A percentile compares a stretch with the other conserved stretches of the same genome.
Evolutionary conservation across 768 basidiomycete species (phyloP).

Genomic region (Lepiota venenata): DNA sequence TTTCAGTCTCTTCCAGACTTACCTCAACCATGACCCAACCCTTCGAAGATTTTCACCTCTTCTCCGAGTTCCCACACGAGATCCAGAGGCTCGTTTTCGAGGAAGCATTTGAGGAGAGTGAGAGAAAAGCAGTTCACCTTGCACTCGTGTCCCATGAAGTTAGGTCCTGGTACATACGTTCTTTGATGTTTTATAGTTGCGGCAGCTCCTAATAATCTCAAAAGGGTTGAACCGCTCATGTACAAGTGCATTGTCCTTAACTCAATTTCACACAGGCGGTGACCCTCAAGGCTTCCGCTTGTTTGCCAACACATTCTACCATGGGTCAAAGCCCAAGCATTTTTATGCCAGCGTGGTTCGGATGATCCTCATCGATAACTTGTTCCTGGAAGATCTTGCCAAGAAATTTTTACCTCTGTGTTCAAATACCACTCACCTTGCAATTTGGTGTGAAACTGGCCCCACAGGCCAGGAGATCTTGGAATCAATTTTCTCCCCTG

Average conservation of each 20-base stretch:
- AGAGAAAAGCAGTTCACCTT: not conserved
- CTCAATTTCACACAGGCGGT: not conserved
- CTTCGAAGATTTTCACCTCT: not conserved
- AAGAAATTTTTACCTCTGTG: slow-evolving; percentile 2
- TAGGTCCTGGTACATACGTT: not conserved
- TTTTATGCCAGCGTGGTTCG: slow-evolving; percentile 3
- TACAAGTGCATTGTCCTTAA: slow-evolving; percentile 7
- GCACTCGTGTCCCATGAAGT: slow-evolving; percentile 7
- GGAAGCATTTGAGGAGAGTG: slow-evolving; percentile 7
- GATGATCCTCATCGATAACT: slow-evolving; percentile 1
- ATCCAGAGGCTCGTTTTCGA: slow-evolving; percentile 7
- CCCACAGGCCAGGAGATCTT: not conserved
- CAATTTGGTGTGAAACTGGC: not conserved
- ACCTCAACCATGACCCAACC: too few relatives aligned
- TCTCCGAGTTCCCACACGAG: not conserved
- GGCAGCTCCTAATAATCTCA: too few relatives aligned
- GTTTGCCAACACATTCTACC: not conserved
- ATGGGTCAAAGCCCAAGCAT: not conserved
- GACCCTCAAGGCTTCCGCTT: not conserved
- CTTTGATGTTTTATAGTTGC: not conserved
- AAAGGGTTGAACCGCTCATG: slow-evolving; percentile 10
- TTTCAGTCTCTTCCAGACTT: too few relatives aligned
- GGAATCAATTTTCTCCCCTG: not conserved
- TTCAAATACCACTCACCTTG: not conserved
- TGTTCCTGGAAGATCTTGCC: not conserved